Conservation (phyloP, 768 basidiomycete species). For the Boletus rex-veris region DNA sequence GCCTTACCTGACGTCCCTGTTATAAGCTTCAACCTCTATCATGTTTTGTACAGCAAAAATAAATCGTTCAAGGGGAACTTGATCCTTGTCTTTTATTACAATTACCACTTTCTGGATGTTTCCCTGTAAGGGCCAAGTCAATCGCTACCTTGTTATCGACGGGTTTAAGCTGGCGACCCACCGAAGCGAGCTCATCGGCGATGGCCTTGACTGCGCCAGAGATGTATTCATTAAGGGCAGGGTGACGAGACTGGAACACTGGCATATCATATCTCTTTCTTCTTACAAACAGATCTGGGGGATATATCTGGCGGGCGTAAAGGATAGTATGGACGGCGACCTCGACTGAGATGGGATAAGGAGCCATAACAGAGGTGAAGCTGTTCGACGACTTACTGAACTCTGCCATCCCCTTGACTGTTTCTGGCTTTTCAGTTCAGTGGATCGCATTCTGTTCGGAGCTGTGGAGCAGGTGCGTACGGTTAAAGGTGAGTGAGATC, state of each 20-base stretch:
- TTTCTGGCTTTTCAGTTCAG: slow-evolving; percentile 42
- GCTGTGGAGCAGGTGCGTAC: slow-evolving; percentile 23
- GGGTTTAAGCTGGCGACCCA: slow-evolving; percentile 29
- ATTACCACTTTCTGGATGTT: slow-evolving; percentile 76
- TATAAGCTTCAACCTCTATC: slow-evolving; percentile 64
- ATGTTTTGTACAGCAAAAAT: slow-evolving; percentile 85
- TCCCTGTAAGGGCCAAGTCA: slow-evolving; percentile 46
- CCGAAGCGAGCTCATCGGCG: slow-evolving; percentile 67
- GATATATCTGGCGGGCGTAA: slow-evolving; percentile 88
- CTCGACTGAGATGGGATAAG: slow-evolving; percentile 60
- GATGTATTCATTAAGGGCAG: slow-evolving; percentile 83
- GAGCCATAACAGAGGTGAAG: background rate
- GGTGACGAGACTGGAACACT: slow-evolving; percentile 92
- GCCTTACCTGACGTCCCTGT: slow-evolving; percentile 64
- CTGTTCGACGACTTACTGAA: slow-evolving; percentile 51
- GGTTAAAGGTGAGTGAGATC: slow-evolving; percentile 36
- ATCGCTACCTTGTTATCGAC: background rate
- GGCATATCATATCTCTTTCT: slow-evolving; percentile 88
- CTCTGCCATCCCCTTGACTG: slow-evolving; percentile 61
- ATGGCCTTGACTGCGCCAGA: slow-evolving; percentile 84
- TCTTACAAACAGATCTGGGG: slow-evolving; percentile 80
- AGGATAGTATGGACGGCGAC: slow-evolving; percentile 91
- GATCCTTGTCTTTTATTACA: slow-evolving; percentile 79
- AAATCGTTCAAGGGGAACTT: slow-evolving; percentile 84
- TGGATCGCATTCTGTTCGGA: background rate